phyloP scores from a whole-genome alignment of 805 yeast species.

The Brettanomyces naardenensis region DNA sequence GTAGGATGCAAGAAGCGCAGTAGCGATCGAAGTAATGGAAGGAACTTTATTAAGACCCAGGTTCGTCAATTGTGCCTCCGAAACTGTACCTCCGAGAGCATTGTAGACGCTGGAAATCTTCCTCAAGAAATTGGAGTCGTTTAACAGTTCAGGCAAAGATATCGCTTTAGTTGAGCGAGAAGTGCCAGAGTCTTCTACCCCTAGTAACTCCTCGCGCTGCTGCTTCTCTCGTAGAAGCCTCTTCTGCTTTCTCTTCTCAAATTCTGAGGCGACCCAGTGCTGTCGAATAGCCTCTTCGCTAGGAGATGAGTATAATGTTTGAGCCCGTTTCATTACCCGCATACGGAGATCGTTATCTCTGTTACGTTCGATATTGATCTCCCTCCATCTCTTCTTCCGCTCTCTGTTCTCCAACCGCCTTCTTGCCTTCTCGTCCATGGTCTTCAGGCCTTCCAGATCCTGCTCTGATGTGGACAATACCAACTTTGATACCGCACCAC shows the following conservation, averaged over 20 bases:
- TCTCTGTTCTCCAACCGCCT: conserved; percentile 63
- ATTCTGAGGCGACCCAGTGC: conserved; percentile 72
- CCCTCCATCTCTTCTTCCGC: conserved; percentile 79
- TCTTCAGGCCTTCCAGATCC: not conserved
- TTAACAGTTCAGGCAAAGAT: conserved; percentile 4
- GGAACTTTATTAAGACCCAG: not conserved
- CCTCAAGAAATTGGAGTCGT: conserved; percentile 4
- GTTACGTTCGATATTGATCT: conserved; percentile 68
- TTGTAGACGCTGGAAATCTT: conserved; percentile 10
- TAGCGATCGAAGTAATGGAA: conserved; percentile 25
- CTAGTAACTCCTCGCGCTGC: conserved; percentile 10
- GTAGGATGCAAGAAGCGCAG: conserved; percentile 31
- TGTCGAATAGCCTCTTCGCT: conserved; percentile 43
- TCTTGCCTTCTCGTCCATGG: conserved; percentile 41
- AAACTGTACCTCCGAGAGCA: not conserved
- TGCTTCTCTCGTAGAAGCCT: conserved; percentile 41
- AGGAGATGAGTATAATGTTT: conserved; percentile 51
- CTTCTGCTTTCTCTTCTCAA: conserved; percentile 53
- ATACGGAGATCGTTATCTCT: conserved; percentile 82
- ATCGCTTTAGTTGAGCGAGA: conserved; percentile 2
- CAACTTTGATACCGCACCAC: conserved; percentile 7
- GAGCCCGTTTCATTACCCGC: conserved; percentile 69
- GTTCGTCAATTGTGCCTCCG: not conserved
- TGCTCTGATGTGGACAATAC: conserved; percentile 4
- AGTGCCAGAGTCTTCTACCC: conserved; percentile 4